Base-by-base conservation (phyloP, 2,329 filamentous ascomycete species). In the Sclerotinia sclerotiorum region DNA sequence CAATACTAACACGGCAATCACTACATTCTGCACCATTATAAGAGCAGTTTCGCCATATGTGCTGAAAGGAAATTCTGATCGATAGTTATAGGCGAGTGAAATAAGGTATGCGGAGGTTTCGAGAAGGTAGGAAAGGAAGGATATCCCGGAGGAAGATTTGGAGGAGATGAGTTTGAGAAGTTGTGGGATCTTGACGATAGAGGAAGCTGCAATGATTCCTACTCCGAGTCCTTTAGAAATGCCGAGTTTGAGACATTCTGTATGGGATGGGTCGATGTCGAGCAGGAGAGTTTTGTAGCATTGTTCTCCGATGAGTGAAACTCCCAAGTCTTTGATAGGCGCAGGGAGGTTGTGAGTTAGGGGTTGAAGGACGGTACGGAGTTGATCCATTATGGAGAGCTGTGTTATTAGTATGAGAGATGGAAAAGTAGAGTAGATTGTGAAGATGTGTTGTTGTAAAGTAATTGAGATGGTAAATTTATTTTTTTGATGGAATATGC, bases 111-210 rank as follows among this genome's bases (percentile, higher is more conserved):
- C 88, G 68, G 87, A 85, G 11, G 93, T 97, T 83, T 99, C 95
- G 78, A 99, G 92, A 46, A 95, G 84, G 82, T 97, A 98, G 44
- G 92, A 91, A 56, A 97, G 85, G 81, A 98, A 97, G 61, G 89
- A 93, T 70, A 99, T 86, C 74, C 95, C 95, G 56, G 88, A 87
- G 39, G 93, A 88, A 62, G 93, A 97, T 76, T 88, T 87, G 60
- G 92, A 93, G 77, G 85, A 84, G 76, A 95, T 81, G 64, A 99
- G 88, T 84, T 99, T 99, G 79, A 97, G 80, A 78, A 99, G 94
- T 83, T 99, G 95, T 0, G 95, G 95, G 35, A 99, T 88, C 83
- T 99, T 99, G 83, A 99, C 94, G 75, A 98, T 88, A 67, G 92
- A 89, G 39, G 91, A 94, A 65, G 93, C 93, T 73, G 86, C 90